phyloP scores from a whole-genome alignment of 208 protist species.

The Acanthamoeba sp. region DNA sequence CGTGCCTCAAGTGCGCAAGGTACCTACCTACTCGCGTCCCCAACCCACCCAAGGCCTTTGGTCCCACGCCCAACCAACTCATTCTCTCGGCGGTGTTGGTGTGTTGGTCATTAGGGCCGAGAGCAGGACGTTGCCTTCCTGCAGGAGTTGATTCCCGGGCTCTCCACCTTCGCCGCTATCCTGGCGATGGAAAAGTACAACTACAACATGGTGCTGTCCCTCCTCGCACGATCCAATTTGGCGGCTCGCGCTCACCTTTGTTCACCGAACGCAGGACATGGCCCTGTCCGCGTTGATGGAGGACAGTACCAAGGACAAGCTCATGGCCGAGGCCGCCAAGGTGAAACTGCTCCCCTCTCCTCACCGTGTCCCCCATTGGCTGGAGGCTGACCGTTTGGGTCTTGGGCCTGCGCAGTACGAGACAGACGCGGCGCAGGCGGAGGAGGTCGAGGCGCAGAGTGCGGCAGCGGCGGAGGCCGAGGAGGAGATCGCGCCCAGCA shows the following conservation, averaged over 20 bases:
- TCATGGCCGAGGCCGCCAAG: constrained; percentile 50
- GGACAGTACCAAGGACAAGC: not conserved
- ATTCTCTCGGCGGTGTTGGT: not conserved
- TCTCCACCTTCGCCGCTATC: not conserved
- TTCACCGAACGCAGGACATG: not conserved
- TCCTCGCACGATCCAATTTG: not conserved
- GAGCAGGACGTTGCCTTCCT: constrained; percentile 29
- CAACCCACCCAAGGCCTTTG: not conserved
- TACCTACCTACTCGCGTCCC: too few relatives aligned
- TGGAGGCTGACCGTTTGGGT: too few relatives aligned
- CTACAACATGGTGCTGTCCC: constrained; percentile 10
- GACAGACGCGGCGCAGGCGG: not conserved
- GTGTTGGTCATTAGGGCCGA: not conserved
- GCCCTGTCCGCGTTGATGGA: constrained; percentile 23
- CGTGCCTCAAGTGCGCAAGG: not conserved
- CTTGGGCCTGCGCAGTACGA: constrained; percentile 3
- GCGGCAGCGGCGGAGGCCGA: not conserved
- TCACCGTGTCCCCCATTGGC: not conserved
- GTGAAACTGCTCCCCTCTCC: not conserved
- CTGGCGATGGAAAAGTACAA: constrained; percentile 20
- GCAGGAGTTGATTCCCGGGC: not conserved
- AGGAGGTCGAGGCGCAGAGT: not conserved
- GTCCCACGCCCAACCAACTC: not conserved
- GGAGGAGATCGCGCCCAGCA: constrained; percentile 40
- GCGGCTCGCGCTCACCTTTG: not conserved